phyloP scores from a whole-genome alignment of 2,329 filamentous ascomycete genomes.

The Periconia sp. region DNA sequence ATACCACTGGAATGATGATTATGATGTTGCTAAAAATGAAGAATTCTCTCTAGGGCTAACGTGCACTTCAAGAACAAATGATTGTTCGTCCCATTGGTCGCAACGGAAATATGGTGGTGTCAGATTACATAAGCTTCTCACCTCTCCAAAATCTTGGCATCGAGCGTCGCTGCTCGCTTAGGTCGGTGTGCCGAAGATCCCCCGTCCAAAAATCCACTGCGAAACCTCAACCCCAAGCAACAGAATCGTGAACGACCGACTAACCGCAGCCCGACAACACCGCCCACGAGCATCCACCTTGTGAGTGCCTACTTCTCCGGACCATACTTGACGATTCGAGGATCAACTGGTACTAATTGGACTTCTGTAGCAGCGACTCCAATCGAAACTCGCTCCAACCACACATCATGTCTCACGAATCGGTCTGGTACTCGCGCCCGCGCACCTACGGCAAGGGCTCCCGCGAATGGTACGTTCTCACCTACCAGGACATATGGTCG shows the following conservation, averaged over 20 bases:
- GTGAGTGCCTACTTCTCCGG: constrained; percentile 17
- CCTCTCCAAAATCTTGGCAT: background rate
- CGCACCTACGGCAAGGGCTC: constrained; percentile 96
- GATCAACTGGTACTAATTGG: constrained; percentile 13
- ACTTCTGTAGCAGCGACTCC: constrained; percentile 21
- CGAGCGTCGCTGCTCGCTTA: background rate
- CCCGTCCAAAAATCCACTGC: constrained; percentile 22
- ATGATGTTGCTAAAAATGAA: too few relatives aligned
- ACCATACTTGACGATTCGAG: background rate
- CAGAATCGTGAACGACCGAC: constrained; percentile 29
- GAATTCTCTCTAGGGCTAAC: too few relatives aligned
- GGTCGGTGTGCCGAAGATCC: background rate
- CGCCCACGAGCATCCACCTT: constrained; percentile 27
- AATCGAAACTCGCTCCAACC: constrained; percentile 29
- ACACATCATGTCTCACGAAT: constrained; percentile 84
- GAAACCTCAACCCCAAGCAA: constrained; percentile 9
- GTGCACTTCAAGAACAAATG: too few relatives aligned
- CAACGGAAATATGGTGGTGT: background rate
- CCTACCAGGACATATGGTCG: background rate
- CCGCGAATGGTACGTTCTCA: constrained; percentile 77
- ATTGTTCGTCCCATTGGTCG: too few relatives aligned
- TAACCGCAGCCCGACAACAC: constrained; percentile 28
- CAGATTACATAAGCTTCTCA: background rate
- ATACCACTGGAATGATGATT: too few relatives aligned
- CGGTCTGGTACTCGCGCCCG: constrained; percentile 98